Base-by-base conservation (phyloP, 306 rosid genomes). In the Vigna hirtella region DNA sequence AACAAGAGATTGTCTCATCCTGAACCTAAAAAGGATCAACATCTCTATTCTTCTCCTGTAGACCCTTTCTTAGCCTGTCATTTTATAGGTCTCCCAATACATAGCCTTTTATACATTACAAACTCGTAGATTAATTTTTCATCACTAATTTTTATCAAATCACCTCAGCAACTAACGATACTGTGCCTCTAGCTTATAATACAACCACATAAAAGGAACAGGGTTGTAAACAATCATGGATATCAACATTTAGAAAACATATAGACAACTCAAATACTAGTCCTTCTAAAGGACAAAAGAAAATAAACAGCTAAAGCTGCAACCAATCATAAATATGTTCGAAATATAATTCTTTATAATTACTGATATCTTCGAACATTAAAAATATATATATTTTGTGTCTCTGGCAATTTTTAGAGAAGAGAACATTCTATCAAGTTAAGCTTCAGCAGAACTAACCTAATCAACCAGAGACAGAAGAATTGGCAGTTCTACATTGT, bases 371-470 rank as follows among this genome's bases (percentile, higher is more conserved):
- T 28, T 59, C 14, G 18, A 59, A 28, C 17, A 59, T 13, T 8
- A 28, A 24, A 13, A 16, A 59, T 5, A 59, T 26, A 26, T 14
- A 26, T 38, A 11, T 58, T 58, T 58, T 26, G 65, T 26, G 17
- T 9, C 65, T 24, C 17, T 4, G 40, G 65, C n/a, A 26, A 15
- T 58, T 58, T 58, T 12, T 58, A 12, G 65, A 58, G 98, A 49
- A 88, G 96, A 84, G 90, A 83, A 83, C 96, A 92, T 77, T 94
- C 97, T 6, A 32, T 88, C 7, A 55, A 83, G 78, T 93, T 96
- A 80, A 90, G 94, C 89, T 82, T 88, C 69, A 85, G 73, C 22
- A 94, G 92, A 26, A 94, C 98, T 64, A 90, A 89, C 78, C 76
- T 84, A 72, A 86, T 86, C 77, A 80, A 34, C 92, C 92, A 0